These are phyloP conservation scores for Neurospora sp. DNA, from an alignment of 495 filamentous ascomycete genomes.

Conservation along the genomic window DNA sequence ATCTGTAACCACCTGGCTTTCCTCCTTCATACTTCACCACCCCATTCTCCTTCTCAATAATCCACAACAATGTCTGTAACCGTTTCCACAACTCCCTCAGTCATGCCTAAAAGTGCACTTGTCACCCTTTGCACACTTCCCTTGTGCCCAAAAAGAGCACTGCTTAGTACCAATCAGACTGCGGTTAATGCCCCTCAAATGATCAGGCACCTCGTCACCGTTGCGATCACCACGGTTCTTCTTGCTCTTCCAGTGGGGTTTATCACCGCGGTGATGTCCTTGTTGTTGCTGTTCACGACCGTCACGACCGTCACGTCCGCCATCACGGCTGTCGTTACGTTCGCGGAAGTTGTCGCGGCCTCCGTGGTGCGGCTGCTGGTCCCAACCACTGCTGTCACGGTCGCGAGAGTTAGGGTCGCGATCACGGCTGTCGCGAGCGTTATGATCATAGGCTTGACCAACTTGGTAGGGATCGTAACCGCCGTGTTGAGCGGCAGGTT, in stretches of 20 bases:
- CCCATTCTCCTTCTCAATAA: too few species aligned
- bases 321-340: conserved; percentile 2
- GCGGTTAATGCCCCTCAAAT: conserved; percentile 33
- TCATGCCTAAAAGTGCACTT: conserved; percentile 78
- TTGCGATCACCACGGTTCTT: background rate
- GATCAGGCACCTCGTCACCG: conserved; percentile 15
- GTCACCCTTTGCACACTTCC: conserved; percentile 74
- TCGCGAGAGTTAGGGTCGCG: conserved; percentile 2
- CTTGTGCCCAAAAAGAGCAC: conserved; percentile 69
- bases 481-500: background rate
- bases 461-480: background rate
- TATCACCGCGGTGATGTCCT: background rate
- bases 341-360: conserved; percentile 15
- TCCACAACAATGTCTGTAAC: too few species aligned
- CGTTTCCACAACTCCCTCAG: conserved; percentile 1
- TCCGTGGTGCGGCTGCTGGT: background rate
- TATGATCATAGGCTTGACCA: background rate
- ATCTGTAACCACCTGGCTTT: too few species aligned
- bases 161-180: conserved; percentile 44
- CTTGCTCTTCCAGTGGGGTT: background rate
- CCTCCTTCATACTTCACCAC: too few species aligned
- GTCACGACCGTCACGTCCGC: background rate
- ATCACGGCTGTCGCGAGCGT: conserved; percentile 3
- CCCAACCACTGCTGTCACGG: conserved; percentile 2
- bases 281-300: background rate